Evolutionary conservation across 2,329 filamentous ascomycete genomes (phyloP).

Genomic region (Fusarium sambucinum): DNA sequence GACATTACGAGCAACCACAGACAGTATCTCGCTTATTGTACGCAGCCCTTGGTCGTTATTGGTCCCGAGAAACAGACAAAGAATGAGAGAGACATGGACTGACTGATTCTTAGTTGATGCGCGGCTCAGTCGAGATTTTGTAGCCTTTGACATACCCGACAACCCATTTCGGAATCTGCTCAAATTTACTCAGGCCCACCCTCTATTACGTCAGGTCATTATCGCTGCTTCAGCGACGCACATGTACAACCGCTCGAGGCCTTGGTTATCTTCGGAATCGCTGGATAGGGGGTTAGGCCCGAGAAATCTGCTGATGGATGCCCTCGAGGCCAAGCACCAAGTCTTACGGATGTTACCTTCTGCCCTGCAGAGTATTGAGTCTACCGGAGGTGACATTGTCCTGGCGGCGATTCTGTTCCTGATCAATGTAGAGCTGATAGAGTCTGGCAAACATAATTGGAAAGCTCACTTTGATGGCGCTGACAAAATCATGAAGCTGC

Average conservation of each 20-base stretch:
- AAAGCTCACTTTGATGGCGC: constrained; percentile 62
- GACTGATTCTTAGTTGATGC: constrained; percentile 55
- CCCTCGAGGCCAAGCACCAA: constrained; percentile 60
- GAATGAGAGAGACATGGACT: constrained; percentile 36
- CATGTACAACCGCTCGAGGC: constrained; percentile 58
- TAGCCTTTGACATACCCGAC: constrained; percentile 59
- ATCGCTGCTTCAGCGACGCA: constrained; percentile 63
- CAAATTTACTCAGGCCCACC: constrained; percentile 56
- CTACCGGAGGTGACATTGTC: constrained; percentile 56
- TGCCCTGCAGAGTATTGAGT: constrained; percentile 56
- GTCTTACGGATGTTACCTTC: constrained; percentile 57
- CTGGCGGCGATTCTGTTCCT: constrained; percentile 63
- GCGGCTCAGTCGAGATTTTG: constrained; percentile 66
- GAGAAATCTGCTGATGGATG: constrained; percentile 55
- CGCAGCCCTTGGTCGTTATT: constrained; percentile 32
- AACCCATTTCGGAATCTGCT: constrained; percentile 63
- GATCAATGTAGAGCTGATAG: constrained; percentile 64
- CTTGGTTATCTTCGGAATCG: constrained; percentile 47
- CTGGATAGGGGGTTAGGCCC: constrained; percentile 45
- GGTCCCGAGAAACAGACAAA: not conserved
- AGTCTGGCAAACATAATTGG: constrained; percentile 62
- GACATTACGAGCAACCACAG: constrained; percentile 63
- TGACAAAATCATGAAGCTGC: constrained; percentile 57
- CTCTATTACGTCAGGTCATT: constrained; percentile 61
- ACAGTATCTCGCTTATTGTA: constrained; percentile 59